Percentiles rank a stretch among this genome's conserved stretches.
phyloP scores from a whole-genome alignment of 179 eudicot genomes.

The Actinidia chinensis region DNA sequence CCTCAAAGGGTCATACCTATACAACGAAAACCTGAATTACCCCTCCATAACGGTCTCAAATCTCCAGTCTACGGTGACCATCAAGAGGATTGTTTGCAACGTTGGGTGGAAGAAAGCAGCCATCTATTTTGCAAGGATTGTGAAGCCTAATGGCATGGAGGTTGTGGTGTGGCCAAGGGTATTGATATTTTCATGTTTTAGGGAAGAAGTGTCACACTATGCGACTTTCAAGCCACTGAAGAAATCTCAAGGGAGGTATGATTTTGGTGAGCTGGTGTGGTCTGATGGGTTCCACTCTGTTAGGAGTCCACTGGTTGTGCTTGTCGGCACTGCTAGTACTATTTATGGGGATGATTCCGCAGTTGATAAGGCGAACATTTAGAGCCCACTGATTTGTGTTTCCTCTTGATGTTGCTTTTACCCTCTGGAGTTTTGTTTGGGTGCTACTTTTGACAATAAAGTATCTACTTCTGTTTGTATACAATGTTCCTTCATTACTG shows the following conservation, averaged over 20 bases:
- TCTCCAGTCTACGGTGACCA: constrained; percentile 35
- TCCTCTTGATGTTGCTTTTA: neutral
- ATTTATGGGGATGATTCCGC: neutral
- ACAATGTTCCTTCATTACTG: neutral
- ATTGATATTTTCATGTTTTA: constrained; percentile 33
- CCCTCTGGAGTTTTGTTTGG: neutral
- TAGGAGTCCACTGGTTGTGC: constrained; percentile 47
- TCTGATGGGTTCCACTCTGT: constrained; percentile 44
- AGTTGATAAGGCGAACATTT: neutral
- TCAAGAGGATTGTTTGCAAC: constrained; percentile 39
- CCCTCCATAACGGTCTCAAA: constrained; percentile 42
- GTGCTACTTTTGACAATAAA: neutral
- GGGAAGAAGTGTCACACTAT: constrained; percentile 34
- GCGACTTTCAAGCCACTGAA: constrained; percentile 40
- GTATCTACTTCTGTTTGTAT: neutral
- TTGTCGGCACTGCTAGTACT: constrained; percentile 25
- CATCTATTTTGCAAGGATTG: constrained; percentile 31
- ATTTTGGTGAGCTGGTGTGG: constrained; percentile 53
- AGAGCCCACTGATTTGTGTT: constrained; percentile 4
- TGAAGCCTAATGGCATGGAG: constrained; percentile 46
- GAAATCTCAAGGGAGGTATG: constrained; percentile 45
- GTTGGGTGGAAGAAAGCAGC: constrained; percentile 33
- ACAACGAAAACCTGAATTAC: constrained; percentile 36
- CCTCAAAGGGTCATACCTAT: constrained; percentile 11
- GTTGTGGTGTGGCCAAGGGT: constrained; percentile 45